Base-by-base conservation (phyloP, 202 grass and related monocot species). In the Digitaria exilis region DNA sequence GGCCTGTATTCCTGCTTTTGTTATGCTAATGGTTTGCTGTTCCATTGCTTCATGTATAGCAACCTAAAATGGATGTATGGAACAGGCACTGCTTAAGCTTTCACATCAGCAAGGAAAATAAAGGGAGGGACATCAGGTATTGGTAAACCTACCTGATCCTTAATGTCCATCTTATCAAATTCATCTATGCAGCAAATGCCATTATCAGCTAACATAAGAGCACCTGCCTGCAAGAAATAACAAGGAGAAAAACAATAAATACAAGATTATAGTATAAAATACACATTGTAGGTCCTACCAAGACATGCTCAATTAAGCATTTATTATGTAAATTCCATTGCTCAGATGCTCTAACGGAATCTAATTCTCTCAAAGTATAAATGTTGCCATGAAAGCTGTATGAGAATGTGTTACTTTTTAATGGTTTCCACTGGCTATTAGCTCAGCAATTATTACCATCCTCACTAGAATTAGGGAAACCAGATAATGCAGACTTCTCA, bases 1-100 rank as follows among this genome's bases (percentile, higher is more conserved):
- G 69, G 96, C 96, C 83, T 98, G 96, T 90, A 98, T 98, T 42
- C 96, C 91, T 77, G 96, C 96, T 92, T 99, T 99, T 69, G 96
- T 99, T 86, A 99, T 96, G 82, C 96, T 99, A 61, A 99, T 99
- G 32, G 93, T 99, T 89, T 99, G 96, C 66, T 99, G 96, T 78
- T 96, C 96, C 96, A 99, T 99, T 88, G 96, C 96, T 96, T 99
- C 96, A 56, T 99, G 93, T 94, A 99, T 99, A 78, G 96, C 96
- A 3, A 99, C 96, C 96, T 96, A 87, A 15, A 77, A 41, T 85
- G 77, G 43, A 90, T 21, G 34, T 80, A 69, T 60, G 13, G 79
- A 62, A 73, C 22, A 60, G 82, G 31, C 22, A 83, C 35, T 49
- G 30, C 7, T 59, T 46, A 57, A 60, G 28, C 16, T 46, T 81